phyloP scores from a whole-genome alignment of 768 basidiomycete species.

The Amanita rimosa region DNA sequence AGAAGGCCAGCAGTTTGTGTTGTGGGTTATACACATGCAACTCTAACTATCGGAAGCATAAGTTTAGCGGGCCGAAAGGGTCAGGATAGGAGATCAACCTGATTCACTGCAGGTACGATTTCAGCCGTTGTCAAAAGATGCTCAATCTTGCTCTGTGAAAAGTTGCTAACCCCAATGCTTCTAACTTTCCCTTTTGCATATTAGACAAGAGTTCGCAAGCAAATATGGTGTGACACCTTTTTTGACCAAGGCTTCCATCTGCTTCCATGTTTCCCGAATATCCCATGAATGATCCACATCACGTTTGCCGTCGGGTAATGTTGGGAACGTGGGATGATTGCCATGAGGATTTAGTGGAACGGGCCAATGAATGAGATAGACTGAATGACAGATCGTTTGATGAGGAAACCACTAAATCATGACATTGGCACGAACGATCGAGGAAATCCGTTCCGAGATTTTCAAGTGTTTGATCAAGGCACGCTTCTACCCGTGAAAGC shows the following conservation, averaged over 20 bases:
- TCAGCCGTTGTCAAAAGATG: slow-evolving; percentile 56
- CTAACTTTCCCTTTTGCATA: slow-evolving; percentile 42
- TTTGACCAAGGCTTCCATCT: slow-evolving; percentile 66
- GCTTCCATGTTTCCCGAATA: slow-evolving; percentile 68
- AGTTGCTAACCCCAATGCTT: slow-evolving; percentile 70
- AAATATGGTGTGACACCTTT: slow-evolving; percentile 28
- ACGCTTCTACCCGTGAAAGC: slow-evolving; percentile 62
- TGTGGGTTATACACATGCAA: slow-evolving; percentile 69
- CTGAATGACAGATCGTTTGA: slow-evolving; percentile 18
- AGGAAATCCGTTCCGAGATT: slow-evolving; percentile 81
- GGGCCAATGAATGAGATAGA: slow-evolving; percentile 77
- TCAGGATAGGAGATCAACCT: slow-evolving; percentile 27
- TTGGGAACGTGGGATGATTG: slow-evolving; percentile 48
- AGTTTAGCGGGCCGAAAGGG: not conserved
- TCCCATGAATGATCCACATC: slow-evolving; percentile 61
- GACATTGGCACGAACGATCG: slow-evolving; percentile 41
- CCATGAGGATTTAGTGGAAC: slow-evolving; percentile 62
- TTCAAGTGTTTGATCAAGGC: slow-evolving; percentile 63
- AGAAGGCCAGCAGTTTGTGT: slow-evolving; percentile 51
- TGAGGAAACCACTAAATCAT: slow-evolving; percentile 10
- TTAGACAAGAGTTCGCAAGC: not conserved
- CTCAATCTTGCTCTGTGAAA: slow-evolving; percentile 55
- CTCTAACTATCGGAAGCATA: slow-evolving; percentile 38
- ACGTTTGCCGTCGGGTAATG: slow-evolving; percentile 48
- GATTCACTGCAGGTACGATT: slow-evolving; percentile 63